phyloP scores from a whole-genome alignment of 75 land plant genomes.

The Pseudotsuga menziesii region DNA sequence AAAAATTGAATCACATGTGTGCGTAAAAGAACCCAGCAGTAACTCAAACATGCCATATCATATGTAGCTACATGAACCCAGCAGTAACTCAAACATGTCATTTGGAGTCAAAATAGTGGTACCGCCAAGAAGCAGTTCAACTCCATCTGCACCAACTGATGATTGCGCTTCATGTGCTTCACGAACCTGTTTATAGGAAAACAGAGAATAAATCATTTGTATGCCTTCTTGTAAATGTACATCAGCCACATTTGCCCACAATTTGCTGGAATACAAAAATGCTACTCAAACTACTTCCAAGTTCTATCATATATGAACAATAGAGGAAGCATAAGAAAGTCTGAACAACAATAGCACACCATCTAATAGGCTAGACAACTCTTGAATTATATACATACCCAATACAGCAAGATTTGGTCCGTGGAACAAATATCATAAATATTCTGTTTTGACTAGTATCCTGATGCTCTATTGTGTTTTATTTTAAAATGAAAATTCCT shows the following conservation, averaged over 20 bases:
- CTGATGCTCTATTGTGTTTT: too few species aligned
- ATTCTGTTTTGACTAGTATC: too few species aligned
- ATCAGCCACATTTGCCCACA: background rate
- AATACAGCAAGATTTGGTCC: too few species aligned
- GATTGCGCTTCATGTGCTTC: constrained; percentile 73
- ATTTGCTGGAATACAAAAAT: background rate
- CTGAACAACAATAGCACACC: too few species aligned
- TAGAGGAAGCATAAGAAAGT: too few species aligned
- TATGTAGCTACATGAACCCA: constrained; percentile 53
- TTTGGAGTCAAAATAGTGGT: constrained; percentile 85
- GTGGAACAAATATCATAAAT: too few species aligned
- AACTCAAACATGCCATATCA: constrained; percentile 18
- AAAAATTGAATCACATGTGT: constrained; percentile 14
- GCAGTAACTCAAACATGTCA: constrained; percentile 70
- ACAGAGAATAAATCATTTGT: background rate
- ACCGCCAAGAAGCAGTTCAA: constrained; percentile 83
- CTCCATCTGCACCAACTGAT: constrained; percentile 52
- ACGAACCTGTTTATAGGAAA: constrained; percentile 46
- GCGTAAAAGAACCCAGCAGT: constrained; percentile 53
- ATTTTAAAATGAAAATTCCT: too few species aligned
- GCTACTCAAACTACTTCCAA: background rate
- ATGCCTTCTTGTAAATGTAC: background rate
- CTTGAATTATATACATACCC: too few species aligned
- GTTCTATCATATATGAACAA: too few species aligned
- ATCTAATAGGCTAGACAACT: too few species aligned